These are phyloP conservation scores for Vaucheria bursata DNA, from an alignment of 352 stramenopile genomes.

Conservation along the genomic window DNA sequence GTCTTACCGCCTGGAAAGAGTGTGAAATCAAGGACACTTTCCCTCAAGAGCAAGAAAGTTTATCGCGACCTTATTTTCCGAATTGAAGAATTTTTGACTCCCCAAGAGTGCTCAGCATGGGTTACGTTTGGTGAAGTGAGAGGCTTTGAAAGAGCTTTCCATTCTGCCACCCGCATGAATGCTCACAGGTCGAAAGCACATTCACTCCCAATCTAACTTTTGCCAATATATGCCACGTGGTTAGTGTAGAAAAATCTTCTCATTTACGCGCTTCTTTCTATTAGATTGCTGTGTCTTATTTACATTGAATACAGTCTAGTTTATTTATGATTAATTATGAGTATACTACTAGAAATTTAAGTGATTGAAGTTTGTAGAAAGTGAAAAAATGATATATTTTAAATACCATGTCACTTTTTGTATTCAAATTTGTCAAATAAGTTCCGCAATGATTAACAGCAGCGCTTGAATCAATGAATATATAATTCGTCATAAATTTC, in stretches of 20 bases:
- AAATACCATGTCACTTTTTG: too few species aligned
- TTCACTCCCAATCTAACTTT: background rate
- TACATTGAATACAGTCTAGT: background rate
- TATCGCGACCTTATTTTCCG: conserved; percentile 11
- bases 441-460: too few species aligned
- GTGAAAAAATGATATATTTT: too few species aligned
- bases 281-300: background rate
- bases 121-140: conserved; percentile 38
- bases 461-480: background rate
- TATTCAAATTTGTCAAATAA: too few species aligned
- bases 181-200: conserved; percentile 19
- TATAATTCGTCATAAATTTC: background rate
- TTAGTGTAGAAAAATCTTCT: background rate
- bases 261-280: background rate
- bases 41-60: too few species aligned
- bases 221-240: background rate
- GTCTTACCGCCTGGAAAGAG: too few species aligned
- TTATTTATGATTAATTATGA: background rate
- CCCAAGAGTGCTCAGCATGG: conserved; percentile 43
- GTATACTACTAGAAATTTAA: background rate
- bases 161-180: conserved; percentile 27
- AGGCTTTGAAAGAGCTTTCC: conserved; percentile 33
- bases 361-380: background rate
- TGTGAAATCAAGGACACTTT: too few species aligned
- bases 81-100: conserved; percentile 34